Conservation (phyloP, 345 rosid species). For the Acer saccharum region DNA sequence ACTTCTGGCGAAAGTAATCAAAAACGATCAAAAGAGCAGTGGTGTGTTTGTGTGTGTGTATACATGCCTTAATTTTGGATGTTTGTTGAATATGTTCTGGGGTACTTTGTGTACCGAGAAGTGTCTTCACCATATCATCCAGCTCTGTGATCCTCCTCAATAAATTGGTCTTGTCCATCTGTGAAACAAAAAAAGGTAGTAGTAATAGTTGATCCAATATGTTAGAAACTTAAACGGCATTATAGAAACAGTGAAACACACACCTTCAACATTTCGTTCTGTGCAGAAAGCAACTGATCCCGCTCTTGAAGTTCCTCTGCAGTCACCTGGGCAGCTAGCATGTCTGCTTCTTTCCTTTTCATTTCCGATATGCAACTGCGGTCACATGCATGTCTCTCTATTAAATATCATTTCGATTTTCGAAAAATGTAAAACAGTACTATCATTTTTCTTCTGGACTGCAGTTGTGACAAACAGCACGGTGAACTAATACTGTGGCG, state of each 20-base stretch:
- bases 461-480: too few relatives aligned
- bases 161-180: conserved; percentile 84
- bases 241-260: conserved; percentile 11
- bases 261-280: conserved; percentile 86
- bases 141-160: conserved; percentile 64
- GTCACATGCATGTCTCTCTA: background rate
- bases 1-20: background rate
- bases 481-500: too few relatives aligned
- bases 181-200: background rate
- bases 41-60: background rate
- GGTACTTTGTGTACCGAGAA: conserved; percentile 39
- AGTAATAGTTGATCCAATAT: background rate
- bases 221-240: conserved; percentile 3
- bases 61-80: conserved; percentile 36
- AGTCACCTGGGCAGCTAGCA: conserved; percentile 55
- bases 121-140: conserved; percentile 58
- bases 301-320: conserved; percentile 78
- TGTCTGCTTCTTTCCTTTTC: conserved; percentile 62
- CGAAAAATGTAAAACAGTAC: too few relatives aligned
- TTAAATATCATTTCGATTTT: too few relatives aligned
- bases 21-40: background rate
- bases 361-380: conserved; percentile 63
- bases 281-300: conserved; percentile 75
- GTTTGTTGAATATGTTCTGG: conserved; percentile 42
- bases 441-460: too few relatives aligned